Conservation (phyloP, 2,329 filamentous ascomycete species). For the Cordyceps farinosa region DNA sequence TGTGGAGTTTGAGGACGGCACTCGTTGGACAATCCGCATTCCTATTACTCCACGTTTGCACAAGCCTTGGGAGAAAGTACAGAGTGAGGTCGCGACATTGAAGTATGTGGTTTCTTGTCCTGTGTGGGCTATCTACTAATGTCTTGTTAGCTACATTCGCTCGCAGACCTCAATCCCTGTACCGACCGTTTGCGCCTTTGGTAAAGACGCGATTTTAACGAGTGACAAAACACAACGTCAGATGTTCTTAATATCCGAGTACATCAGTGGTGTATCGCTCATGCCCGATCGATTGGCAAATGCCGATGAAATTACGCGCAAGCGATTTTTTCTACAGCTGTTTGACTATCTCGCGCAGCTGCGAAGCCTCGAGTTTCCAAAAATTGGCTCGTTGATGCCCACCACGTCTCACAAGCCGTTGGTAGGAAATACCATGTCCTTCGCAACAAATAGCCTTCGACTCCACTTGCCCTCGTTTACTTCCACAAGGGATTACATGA, state of each 20-base stretch:
- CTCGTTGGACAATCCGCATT: conserved; percentile 25
- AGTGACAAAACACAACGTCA: conserved; percentile 10
- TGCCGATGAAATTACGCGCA: neutral
- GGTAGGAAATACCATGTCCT: conserved; percentile 15
- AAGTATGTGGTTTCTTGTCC: conserved; percentile 13
- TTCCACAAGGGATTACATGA: conserved; percentile 19
- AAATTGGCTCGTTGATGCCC: conserved; percentile 26
- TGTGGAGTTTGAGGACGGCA: conserved; percentile 3
- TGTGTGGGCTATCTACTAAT: too few species aligned
- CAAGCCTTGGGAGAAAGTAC: conserved; percentile 26
- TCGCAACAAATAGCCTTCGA: conserved; percentile 25
- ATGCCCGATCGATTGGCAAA: neutral
- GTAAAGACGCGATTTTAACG: conserved; percentile 19
- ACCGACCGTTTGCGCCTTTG: conserved; percentile 23
- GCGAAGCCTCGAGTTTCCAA: conserved; percentile 24
- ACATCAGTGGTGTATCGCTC: conserved; percentile 23
- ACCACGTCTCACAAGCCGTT: conserved; percentile 15
- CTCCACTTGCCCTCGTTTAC: conserved; percentile 16
- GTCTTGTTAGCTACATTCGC: conserved; percentile 22
- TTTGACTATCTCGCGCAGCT: conserved; percentile 27
- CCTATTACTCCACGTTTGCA: conserved; percentile 24
- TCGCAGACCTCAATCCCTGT: conserved; percentile 25
- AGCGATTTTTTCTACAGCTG: conserved; percentile 24
- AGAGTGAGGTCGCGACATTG: conserved; percentile 27
- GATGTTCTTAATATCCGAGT: conserved; percentile 24